These are phyloP conservation scores for Phyllosticta capitalensis DNA, from an alignment of 2,329 filamentous ascomycete species.

Conservation along the genomic window DNA sequence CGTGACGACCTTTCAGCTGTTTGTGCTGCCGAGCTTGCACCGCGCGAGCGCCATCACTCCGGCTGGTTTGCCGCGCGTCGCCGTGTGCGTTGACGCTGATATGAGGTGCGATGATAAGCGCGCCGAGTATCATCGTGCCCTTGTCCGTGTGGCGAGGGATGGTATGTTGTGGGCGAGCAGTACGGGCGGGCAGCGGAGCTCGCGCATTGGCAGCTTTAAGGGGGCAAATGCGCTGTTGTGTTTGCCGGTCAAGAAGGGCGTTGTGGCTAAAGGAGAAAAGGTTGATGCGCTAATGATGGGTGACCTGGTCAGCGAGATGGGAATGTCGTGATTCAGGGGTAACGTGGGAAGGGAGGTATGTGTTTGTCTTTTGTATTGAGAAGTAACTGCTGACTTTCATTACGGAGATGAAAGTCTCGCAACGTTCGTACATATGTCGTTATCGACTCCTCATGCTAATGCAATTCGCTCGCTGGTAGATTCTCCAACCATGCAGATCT, in stretches of 20 bases:
- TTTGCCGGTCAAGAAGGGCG: slow-evolving; percentile 55
- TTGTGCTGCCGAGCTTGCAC: slow-evolving; percentile 81
- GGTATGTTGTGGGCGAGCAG: slow-evolving; percentile 65
- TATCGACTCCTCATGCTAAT: too few species aligned
- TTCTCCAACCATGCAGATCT: too few species aligned
- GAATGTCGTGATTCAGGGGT: background rate
- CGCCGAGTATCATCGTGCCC: slow-evolving; percentile 82
- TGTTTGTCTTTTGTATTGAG: too few species aligned
- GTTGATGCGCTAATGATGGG: slow-evolving; percentile 77
- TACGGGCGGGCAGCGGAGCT: slow-evolving; percentile 86
- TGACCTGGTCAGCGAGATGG: slow-evolving; percentile 27
- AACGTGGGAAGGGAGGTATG: too few species aligned
- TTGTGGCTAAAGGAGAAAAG: slow-evolving; percentile 57
- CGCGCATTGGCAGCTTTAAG: slow-evolving; percentile 76
- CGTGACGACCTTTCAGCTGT: slow-evolving; percentile 86
- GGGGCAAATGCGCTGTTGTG: slow-evolving; percentile 81
- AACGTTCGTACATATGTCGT: too few species aligned
- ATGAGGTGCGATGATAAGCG: slow-evolving; percentile 65
- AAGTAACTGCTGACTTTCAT: too few species aligned
- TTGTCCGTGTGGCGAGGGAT: slow-evolving; percentile 54
- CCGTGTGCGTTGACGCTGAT: slow-evolving; percentile 62
- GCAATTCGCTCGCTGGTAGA: too few species aligned
- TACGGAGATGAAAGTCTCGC: too few species aligned
- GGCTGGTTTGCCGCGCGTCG: slow-evolving; percentile 60
- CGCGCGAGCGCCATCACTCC: slow-evolving; percentile 60